Evolutionary conservation across 73 alveolate genomes (phyloP).

Genomic region (Symbiodinium pilosum): DNA sequence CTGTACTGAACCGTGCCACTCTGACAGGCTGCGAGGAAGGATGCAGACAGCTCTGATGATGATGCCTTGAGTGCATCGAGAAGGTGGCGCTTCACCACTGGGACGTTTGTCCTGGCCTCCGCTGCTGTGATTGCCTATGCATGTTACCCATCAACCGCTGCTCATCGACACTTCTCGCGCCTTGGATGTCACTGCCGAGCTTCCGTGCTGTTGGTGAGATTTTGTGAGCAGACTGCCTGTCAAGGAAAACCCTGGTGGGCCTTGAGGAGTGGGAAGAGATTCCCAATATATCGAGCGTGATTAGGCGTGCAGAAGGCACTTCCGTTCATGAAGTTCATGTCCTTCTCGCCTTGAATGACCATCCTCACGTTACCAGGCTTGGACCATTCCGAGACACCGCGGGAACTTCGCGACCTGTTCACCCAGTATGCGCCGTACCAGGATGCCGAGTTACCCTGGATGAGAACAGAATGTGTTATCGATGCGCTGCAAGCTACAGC

Average conservation of each 20-base stretch:
- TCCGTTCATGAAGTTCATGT: neutral
- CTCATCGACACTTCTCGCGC: neutral
- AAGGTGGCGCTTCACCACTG: constrained; percentile 10
- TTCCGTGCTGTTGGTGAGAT: neutral
- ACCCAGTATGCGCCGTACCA: constrained; percentile 29
- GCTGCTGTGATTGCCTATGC: neutral
- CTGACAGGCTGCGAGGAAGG: neutral
- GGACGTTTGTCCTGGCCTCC: neutral
- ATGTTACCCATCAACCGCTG: neutral
- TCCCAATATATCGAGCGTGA: constrained; percentile 64
- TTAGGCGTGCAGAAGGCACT: constrained; percentile 47
- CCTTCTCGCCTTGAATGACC: neutral
- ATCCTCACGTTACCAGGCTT: neutral
- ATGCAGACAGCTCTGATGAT: neutral
- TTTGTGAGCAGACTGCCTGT: neutral
- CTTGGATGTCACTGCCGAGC: neutral
- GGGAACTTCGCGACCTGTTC: constrained; percentile 70
- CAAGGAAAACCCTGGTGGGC: constrained; percentile 14
- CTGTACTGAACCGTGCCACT: neutral
- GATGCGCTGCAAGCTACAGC: constrained; percentile 73
- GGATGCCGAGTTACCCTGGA: neutral
- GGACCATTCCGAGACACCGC: neutral
- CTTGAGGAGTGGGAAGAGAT: constrained; percentile 61
- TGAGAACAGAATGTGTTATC: constrained; percentile 39
- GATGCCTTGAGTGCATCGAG: neutral